Percentiles rank a stretch among this genome's conserved stretches.
Evolutionary conservation across 2,329 filamentous ascomycete genomes (phyloP).

Genomic region (Diaporthe citri): DNA sequence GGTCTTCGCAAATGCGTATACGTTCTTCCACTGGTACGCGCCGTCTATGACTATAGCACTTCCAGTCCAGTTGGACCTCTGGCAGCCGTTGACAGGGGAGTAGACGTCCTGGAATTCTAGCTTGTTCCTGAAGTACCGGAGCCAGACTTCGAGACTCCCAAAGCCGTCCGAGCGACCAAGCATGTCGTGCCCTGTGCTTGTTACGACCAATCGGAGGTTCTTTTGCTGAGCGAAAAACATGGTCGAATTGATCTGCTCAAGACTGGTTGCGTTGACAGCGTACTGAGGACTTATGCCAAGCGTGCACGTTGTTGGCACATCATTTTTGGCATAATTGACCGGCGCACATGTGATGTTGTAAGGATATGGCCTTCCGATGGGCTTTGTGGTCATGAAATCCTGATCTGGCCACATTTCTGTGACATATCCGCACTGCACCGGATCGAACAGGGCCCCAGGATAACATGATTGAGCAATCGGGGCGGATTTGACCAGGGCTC

Average conservation of each 20-base stretch:
- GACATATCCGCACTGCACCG: neutral
- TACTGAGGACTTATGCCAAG: constrained; percentile 42
- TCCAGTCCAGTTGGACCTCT: neutral
- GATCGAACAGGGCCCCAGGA: neutral
- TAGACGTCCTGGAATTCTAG: neutral
- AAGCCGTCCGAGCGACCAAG: constrained; percentile 37
- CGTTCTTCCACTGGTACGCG: constrained; percentile 5
- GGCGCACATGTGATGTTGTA: constrained; percentile 16
- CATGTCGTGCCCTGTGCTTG: constrained; percentile 43
- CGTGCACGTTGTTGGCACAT: constrained; percentile 33
- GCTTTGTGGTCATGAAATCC: neutral
- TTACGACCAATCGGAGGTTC: constrained; percentile 44
- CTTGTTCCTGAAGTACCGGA: constrained; percentile 38
- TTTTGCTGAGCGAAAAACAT: constrained; percentile 44
- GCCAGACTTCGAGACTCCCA: constrained; percentile 41
- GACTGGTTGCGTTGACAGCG: constrained; percentile 42
- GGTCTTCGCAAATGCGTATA: neutral
- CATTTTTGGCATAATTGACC: neutral
- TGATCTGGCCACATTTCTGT: neutral
- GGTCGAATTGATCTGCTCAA: constrained; percentile 41
- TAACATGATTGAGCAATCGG: constrained; percentile 19
- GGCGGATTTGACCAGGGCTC: neutral
- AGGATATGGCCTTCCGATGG: neutral
- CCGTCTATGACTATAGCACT: neutral
- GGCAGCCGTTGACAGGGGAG: neutral